Conservation (phyloP, 2,329 filamentous ascomycete species). For the Fusarium transvaalense region DNA sequence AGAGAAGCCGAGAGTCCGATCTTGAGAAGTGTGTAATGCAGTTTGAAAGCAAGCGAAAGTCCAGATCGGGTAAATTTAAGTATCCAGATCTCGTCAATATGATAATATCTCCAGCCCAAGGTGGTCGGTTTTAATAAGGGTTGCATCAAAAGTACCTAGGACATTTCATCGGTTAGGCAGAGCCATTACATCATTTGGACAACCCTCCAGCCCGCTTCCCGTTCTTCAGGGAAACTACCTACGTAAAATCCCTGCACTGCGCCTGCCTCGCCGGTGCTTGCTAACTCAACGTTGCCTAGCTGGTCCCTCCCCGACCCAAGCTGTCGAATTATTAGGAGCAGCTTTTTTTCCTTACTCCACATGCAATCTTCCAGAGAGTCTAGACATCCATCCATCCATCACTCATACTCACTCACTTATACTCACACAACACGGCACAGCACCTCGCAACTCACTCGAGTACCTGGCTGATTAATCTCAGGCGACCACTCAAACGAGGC, state of each 20-base stretch:
- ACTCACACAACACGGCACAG: conserved; percentile 11
- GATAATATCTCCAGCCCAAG: background rate
- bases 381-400: background rate
- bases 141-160: conserved; percentile 16
- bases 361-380: conserved; percentile 18
- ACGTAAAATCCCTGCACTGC: conserved; percentile 11
- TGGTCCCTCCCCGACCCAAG: conserved; percentile 17
- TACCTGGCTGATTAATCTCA: conserved; percentile 36
- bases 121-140: conserved; percentile 5
- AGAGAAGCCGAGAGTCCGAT: background rate
- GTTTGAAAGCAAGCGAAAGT: background rate
- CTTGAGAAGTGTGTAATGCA: background rate
- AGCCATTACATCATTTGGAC: conserved; percentile 48
- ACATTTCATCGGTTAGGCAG: conserved; percentile 1
- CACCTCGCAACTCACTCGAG: background rate
- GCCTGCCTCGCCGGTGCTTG: conserved; percentile 25
- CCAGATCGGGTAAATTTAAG: background rate
- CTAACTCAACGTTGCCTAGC: conserved; percentile 22
- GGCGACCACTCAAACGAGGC: conserved; percentile 5
- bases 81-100: background rate
- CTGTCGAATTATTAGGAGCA: conserved; percentile 37
- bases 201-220: conserved; percentile 37
- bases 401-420: background rate
- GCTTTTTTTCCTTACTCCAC: conserved; percentile 37
- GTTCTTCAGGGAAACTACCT: conserved; percentile 36